A percentile compares a stretch with the other conserved stretches of the same genome.
phyloP scores from a whole-genome alignment of 23 red algal species.

The Gracilaria domingensis region DNA sequence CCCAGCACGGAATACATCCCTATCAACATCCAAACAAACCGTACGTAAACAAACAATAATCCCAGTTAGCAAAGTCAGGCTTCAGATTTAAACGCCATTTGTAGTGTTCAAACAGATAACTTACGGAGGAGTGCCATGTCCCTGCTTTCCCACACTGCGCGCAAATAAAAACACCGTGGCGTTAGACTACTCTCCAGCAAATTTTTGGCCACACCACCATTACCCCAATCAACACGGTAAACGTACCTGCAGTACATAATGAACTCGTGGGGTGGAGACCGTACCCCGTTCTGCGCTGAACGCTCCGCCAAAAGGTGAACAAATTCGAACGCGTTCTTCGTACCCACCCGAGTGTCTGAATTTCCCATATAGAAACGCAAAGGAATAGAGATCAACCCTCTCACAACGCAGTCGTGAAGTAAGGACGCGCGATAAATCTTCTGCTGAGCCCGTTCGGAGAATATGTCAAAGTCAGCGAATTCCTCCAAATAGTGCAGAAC shows the following conservation, averaged over 20 bases:
- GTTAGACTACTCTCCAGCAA: neutral
- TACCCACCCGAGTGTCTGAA: constrained; percentile 61
- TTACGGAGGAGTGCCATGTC: constrained; percentile 72
- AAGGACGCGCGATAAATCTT: constrained; percentile 50
- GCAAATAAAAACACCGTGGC: neutral
- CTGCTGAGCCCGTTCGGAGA: neutral
- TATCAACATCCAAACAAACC: neutral
- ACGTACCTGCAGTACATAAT: constrained; percentile 80
- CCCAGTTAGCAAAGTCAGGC: constrained; percentile 9
- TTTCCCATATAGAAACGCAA: constrained; percentile 79
- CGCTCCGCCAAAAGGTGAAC: constrained; percentile 50
- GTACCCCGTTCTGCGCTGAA: constrained; percentile 21
- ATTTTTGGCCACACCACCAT: neutral
- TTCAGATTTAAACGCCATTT: neutral
- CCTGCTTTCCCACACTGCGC: constrained; percentile 53
- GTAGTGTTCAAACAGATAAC: neutral
- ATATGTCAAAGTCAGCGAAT: constrained; percentile 29
- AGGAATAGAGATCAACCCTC: constrained; percentile 14
- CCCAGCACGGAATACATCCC: constrained; percentile 60
- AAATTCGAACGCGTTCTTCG: constrained; percentile 66
- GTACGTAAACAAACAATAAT: neutral
- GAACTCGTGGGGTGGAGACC: constrained; percentile 68
- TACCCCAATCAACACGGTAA: neutral
- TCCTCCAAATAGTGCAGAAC: constrained; percentile 54
- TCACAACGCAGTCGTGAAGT: constrained; percentile 28